Percentiles rank a stretch among this genome's conserved stretches.
phyloP scores from a whole-genome alignment of 208 protist genomes.

The Phytomonas serpens region DNA sequence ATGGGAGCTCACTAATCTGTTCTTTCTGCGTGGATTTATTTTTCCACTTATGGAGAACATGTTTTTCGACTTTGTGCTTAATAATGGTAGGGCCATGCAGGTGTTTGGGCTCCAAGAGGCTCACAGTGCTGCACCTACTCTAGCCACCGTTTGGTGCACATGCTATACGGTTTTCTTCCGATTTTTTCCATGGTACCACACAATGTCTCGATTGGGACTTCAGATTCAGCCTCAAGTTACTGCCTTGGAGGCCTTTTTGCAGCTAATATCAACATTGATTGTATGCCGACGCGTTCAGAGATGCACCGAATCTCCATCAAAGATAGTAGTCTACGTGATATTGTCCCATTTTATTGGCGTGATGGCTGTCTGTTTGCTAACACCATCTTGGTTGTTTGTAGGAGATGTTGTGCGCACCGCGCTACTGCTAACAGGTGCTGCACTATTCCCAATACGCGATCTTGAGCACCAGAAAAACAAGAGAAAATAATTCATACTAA shows the following conservation, averaged over 20 bases:
- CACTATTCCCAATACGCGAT: not conserved
- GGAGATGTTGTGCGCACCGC: not conserved
- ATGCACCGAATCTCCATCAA: conserved; percentile 5
- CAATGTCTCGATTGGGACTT: conserved; percentile 46
- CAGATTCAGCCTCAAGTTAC: conserved; percentile 32
- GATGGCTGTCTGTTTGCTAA: not conserved
- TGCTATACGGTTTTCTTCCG: conserved; percentile 47
- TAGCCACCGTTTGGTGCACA: conserved; percentile 51
- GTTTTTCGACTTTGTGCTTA: conserved; percentile 51
- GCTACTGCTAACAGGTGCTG: not conserved
- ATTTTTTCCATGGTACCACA: conserved; percentile 69
- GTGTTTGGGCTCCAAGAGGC: conserved; percentile 33
- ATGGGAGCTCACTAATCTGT: conserved; percentile 14
- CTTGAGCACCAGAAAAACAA: not conserved
- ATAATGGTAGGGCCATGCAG: conserved; percentile 39
- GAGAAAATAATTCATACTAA: not conserved
- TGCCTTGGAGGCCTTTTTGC: conserved; percentile 40
- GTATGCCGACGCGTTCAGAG: conserved; percentile 34
- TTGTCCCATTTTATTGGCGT: not conserved
- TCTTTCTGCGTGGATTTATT: conserved; percentile 22
- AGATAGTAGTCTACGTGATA: not conserved
- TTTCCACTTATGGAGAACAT: conserved; percentile 34
- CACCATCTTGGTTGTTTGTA: not conserved
- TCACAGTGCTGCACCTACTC: conserved; percentile 23
- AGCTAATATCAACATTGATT: conserved; percentile 31